Evolutionary conservation across 2,329 filamentous ascomycete species (phyloP).

Genomic region (Scedosporium minutisporum): DNA sequence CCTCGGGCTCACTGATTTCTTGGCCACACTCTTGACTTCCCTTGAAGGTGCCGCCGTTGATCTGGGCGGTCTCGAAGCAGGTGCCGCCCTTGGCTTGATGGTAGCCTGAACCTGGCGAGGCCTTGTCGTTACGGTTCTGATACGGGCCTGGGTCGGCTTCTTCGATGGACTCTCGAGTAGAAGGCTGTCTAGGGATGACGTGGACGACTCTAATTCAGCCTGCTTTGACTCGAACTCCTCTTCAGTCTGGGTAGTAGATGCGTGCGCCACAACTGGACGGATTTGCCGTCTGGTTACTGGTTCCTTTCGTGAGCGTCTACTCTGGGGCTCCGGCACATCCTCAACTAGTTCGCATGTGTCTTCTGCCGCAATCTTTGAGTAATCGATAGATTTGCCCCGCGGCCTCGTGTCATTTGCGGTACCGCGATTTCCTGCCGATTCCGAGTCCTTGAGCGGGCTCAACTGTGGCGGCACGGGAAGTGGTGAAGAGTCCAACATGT

Average conservation of each 20-base stretch:
- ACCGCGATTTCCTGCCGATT: constrained; percentile 39
- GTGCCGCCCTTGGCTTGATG: not conserved
- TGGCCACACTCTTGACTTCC: not conserved
- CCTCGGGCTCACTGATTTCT: not conserved
- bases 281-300: not conserved
- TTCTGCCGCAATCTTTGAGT: constrained; percentile 37
- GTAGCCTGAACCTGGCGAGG: not conserved
- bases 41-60: not conserved
- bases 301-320: not conserved
- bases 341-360: constrained; percentile 32
- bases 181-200: constrained; percentile 17
- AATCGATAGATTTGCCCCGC: constrained; percentile 24
- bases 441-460: constrained; percentile 42
- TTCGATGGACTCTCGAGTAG: constrained; percentile 10
- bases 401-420: constrained; percentile 10
- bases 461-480: constrained; percentile 36
- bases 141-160: not conserved
- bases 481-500: constrained; percentile 30
- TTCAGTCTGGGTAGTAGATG: not conserved
- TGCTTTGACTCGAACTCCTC: not conserved
- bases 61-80: not conserved
- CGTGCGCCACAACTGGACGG: not conserved
- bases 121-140: not conserved
- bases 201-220: constrained; percentile 7
- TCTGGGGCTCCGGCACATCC: constrained; percentile 8